These are phyloP conservation scores for Kokia cookei DNA, from an alignment of 441 rosid genomes.

Conservation along the genomic window DNA sequence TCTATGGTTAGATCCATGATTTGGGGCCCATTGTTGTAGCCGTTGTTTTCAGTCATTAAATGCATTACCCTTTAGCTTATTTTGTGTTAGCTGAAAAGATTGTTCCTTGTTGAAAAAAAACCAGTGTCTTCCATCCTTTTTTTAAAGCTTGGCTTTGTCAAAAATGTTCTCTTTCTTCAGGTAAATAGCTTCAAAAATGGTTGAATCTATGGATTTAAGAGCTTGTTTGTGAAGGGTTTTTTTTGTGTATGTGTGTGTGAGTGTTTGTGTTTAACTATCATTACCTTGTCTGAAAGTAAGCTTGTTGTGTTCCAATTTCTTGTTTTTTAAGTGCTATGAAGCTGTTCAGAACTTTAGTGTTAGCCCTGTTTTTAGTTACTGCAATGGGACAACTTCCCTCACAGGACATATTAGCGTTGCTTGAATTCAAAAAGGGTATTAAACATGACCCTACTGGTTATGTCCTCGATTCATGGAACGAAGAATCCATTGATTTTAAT, in stretches of 20 bases:
- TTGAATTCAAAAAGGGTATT: constrained; percentile 89
- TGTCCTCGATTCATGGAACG: constrained; percentile 92
- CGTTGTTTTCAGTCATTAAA: constrained; percentile 31
- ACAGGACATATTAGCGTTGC: constrained; percentile 89
- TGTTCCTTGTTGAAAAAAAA: constrained; percentile 22
- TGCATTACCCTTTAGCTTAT: constrained; percentile 16
- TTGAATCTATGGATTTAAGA: constrained; percentile 9
- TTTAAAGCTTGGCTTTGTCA: constrained; percentile 18
- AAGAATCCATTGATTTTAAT: constrained; percentile 87
- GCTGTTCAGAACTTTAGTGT: constrained; percentile 40
- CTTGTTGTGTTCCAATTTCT: no score
- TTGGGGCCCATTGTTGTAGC: constrained; percentile 32
- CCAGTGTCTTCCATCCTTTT: constrained; percentile 14
- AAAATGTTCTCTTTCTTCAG: constrained; percentile 15
- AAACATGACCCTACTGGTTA: constrained; percentile 92
- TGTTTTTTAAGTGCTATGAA: constrained; percentile 30
- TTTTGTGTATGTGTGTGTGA: no score
- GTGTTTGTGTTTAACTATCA: no score
- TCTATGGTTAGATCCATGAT: constrained; percentile 24
- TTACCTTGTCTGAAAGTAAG: no score
- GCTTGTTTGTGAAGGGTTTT: background rate
- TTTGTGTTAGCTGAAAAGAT: constrained; percentile 20
- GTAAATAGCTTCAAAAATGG: constrained; percentile 14
- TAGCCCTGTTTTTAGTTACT: constrained; percentile 41
- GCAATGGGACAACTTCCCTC: constrained; percentile 93